Percentiles rank a stretch among this genome's conserved stretches.
These are phyloP conservation scores for Dorcoceras hygrometricum DNA, from an alignment of 257 asterid species.

Conservation along the genomic window DNA sequence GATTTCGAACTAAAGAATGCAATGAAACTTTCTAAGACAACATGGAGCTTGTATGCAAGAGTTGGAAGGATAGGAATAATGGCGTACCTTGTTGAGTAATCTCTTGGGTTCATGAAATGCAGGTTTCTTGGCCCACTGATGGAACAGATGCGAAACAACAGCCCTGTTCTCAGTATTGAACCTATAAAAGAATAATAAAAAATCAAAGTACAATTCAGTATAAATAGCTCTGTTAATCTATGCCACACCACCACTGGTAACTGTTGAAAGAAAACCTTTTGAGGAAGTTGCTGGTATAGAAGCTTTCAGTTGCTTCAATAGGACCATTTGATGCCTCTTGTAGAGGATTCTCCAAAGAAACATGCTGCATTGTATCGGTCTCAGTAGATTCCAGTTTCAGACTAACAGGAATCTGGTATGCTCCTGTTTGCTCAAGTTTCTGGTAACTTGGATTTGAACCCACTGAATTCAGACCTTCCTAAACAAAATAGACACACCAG, in stretches of 20 bases:
- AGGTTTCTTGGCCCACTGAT: conserved; percentile 92
- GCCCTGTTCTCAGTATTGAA: conserved; percentile 68
- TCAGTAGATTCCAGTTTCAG: conserved; percentile 34
- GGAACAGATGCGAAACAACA: conserved; percentile 81
- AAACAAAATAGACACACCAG: conserved; percentile 20
- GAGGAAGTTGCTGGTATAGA: conserved; percentile 49
- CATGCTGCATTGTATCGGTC: conserved; percentile 31
- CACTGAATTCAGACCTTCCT: conserved; percentile 52
- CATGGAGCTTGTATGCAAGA: conserved; percentile 10
- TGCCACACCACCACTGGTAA: conserved; percentile 12
- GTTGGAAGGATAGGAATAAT: conserved; percentile 9
- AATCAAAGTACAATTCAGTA: conserved; percentile 13
- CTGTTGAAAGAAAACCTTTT: conserved; percentile 57
- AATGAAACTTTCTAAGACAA: conserved; percentile 12
- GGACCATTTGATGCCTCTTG: conserved; percentile 44
- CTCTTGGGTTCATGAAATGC: conserved; percentile 95
- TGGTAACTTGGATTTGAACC: conserved; percentile 31
- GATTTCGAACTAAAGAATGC: conserved; percentile 13
- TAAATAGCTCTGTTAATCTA: conserved; percentile 4
- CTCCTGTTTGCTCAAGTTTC: conserved; percentile 36
- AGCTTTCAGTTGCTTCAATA: conserved; percentile 43
- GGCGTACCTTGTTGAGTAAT: conserved; percentile 73
- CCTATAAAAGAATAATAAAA: conserved; percentile 40
- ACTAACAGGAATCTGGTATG: conserved; percentile 29
- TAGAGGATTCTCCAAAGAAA: conserved; percentile 24